Conservation (phyloP, 2,329 filamentous ascomycete species). For the Arthrocladium fulminans region DNA sequence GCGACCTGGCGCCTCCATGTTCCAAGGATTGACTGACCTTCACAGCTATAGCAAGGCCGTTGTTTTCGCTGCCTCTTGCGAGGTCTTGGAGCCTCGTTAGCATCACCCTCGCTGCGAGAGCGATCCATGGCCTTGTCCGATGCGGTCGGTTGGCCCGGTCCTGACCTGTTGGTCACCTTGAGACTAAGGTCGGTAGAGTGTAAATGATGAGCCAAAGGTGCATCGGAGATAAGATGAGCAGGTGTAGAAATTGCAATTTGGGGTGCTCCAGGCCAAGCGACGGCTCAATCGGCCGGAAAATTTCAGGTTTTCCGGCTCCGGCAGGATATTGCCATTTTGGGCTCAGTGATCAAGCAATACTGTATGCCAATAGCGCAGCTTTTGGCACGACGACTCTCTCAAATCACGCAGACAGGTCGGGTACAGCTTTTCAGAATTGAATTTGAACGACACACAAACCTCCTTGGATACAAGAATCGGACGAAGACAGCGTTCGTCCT, state of each 20-base stretch:
- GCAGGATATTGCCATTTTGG: no score
- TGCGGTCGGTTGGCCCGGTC: background rate
- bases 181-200: no score
- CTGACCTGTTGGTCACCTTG: background rate
- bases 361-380: no score
- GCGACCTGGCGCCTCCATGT: no score
- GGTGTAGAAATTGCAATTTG: background rate
- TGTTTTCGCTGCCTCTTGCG: constrained; percentile 10
- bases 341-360: no score
- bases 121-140: background rate
- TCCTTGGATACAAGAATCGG: no score
- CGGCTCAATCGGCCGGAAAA: background rate
- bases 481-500: no score
- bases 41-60: constrained; percentile 10
- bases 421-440: no score
- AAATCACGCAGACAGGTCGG: no score
- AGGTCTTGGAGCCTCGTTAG: constrained; percentile 4
- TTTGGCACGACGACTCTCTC: no score
- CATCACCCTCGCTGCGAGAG: constrained; percentile 4
- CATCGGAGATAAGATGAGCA: background rate
- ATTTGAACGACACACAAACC: no score
- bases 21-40: constrained; percentile 5
- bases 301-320: background rate
- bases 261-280: background rate
- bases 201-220: no score